A percentile compares a stretch with the other conserved stretches of the same genome.
Evolutionary conservation across 202 grass and related monocot species (phyloP).

Genomic region (Zoysia matrella): DNA sequence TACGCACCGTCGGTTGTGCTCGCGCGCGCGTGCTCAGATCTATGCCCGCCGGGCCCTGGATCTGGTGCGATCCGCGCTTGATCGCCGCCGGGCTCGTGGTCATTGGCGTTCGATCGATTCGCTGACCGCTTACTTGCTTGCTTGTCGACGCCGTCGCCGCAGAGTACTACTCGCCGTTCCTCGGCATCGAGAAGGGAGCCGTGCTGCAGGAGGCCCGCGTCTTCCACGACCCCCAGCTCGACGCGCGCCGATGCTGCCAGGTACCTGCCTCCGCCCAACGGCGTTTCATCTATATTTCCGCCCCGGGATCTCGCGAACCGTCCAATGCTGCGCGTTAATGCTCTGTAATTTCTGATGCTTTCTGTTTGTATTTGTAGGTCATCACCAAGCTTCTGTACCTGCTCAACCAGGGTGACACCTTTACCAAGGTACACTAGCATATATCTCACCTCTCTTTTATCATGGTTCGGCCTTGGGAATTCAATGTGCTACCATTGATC

Average conservation of each 20-base stretch:
- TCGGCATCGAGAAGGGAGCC: constrained; percentile 97
- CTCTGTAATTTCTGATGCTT: constrained; percentile 32
- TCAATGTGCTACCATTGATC: background rate
- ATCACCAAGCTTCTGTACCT: constrained; percentile 99
- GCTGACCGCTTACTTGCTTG: constrained; percentile 8
- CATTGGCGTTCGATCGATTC: background rate
- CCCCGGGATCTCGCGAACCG: constrained; percentile 1
- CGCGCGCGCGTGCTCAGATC: constrained; percentile 17
- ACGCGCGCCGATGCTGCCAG: constrained; percentile 94
- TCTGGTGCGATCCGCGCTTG: constrained; percentile 36
- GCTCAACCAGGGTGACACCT: constrained; percentile 97
- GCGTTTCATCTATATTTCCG: background rate
- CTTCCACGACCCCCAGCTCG: constrained; percentile 96
- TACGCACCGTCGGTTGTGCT: background rate
- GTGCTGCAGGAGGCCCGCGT: constrained; percentile 95
- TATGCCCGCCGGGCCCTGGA: constrained; percentile 19
- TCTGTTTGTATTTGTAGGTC: constrained; percentile 53
- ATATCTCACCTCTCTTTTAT: background rate
- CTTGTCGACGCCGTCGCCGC: constrained; percentile 20
- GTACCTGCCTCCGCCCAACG: constrained; percentile 40
- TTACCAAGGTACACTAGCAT: constrained; percentile 70
- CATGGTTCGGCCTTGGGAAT: constrained; percentile 1
- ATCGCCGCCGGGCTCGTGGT: background rate
- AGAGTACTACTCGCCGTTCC: constrained; percentile 96
- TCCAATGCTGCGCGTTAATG: background rate